Percentiles rank a stretch among this genome's conserved stretches.
These are phyloP conservation scores for Aspergillus tamarii DNA, from an alignment of 2,329 filamentous ascomycete species.

Conservation along the genomic window DNA sequence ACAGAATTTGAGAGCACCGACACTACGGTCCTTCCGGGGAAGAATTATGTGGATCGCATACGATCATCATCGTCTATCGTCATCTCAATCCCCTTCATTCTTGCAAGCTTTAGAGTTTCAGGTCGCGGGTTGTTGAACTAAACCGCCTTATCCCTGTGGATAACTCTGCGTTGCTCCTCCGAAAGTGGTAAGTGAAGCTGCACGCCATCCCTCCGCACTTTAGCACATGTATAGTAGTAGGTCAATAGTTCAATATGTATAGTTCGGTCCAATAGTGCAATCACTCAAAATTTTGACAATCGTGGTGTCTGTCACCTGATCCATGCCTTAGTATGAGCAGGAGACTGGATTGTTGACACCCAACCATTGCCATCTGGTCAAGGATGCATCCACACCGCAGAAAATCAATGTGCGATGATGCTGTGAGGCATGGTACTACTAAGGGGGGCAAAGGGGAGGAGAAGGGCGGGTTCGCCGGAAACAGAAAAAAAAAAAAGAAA, in stretches of 20 bases:
- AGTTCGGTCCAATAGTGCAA: slow-evolving; percentile 8
- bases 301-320: slow-evolving; percentile 17
- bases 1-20: slow-evolving; percentile 25
- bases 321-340: background rate
- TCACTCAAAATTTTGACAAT: slow-evolving; percentile 10
- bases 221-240: background rate
- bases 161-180: background rate
- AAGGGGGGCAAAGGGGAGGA: background rate
- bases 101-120: slow-evolving; percentile 5
- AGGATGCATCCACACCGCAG: background rate
- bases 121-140: background rate
- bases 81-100: slow-evolving; percentile 23
- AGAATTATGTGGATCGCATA: slow-evolving; percentile 30
- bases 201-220: slow-evolving; percentile 10
- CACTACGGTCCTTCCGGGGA: slow-evolving; percentile 30
- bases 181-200: slow-evolving; percentile 5
- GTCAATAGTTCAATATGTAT: slow-evolving; percentile 2
- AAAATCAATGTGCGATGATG: background rate
- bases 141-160: slow-evolving; percentile 20
- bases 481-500: slow-evolving; percentile 1
- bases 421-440: background rate
- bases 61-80: slow-evolving; percentile 15
- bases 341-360: background rate
- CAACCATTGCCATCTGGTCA: background rate
- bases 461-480: slow-evolving; percentile 1